Conservation (phyloP, 2,329 filamentous ascomycete species). For the Knoxdaviesia capensis region DNA sequence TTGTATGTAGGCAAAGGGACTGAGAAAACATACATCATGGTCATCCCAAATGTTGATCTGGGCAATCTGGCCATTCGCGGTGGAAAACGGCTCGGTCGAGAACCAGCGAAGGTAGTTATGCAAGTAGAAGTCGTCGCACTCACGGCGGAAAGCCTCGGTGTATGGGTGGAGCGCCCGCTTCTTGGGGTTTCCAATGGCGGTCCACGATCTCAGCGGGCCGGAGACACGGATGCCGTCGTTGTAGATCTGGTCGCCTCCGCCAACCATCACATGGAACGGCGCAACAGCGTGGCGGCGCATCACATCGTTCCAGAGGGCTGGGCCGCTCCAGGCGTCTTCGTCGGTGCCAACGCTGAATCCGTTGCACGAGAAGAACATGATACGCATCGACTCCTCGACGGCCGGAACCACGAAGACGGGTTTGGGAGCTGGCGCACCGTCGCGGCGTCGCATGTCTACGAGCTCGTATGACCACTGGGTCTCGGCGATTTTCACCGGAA, state of each 20-base stretch:
- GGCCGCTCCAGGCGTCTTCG: slow-evolving; percentile 68
- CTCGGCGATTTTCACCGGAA: slow-evolving; percentile 54
- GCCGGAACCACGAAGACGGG: slow-evolving; percentile 63
- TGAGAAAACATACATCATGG: slow-evolving; percentile 43
- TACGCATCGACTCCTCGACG: slow-evolving; percentile 72
- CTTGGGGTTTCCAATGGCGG: slow-evolving; percentile 61
- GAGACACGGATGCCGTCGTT: slow-evolving; percentile 80
- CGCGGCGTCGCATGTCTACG: slow-evolving; percentile 38
- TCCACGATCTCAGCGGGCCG: slow-evolving; percentile 68
- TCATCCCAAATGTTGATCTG: slow-evolving; percentile 98
- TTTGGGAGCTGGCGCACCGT: neutral
- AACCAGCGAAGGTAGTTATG: slow-evolving; percentile 81
- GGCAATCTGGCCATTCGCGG: slow-evolving; percentile 77
- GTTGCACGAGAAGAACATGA: slow-evolving; percentile 98
- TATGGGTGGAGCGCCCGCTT: slow-evolving; percentile 67
- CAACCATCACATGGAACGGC: slow-evolving; percentile 91
- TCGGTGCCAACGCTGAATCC: slow-evolving; percentile 83
- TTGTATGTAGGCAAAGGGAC: neutral
- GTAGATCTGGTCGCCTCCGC: slow-evolving; percentile 90
- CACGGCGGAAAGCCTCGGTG: slow-evolving; percentile 54
- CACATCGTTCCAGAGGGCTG: slow-evolving; percentile 91
- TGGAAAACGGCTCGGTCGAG: slow-evolving; percentile 61
- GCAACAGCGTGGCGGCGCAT: slow-evolving; percentile 56
- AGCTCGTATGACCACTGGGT: slow-evolving; percentile 63
- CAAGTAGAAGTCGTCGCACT: slow-evolving; percentile 80